Conservation (phyloP, 139 green algal genomes). For the Chlorella sorokiniana region DNA sequence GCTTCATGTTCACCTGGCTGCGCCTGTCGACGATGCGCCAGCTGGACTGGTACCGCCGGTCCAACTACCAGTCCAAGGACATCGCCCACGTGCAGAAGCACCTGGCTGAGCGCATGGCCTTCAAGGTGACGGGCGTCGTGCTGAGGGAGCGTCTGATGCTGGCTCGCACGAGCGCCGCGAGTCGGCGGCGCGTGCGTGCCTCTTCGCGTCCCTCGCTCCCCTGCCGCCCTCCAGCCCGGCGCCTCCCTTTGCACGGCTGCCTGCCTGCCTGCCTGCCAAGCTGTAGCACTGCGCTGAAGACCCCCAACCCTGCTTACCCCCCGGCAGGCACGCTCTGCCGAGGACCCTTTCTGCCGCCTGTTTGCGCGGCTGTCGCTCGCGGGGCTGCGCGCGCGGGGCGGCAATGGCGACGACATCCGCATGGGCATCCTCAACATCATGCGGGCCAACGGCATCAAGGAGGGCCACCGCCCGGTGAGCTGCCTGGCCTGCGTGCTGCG, state of each 20-base stretch:
- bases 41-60: conserved; percentile 73
- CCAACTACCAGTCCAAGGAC: conserved; percentile 90
- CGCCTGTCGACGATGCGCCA: conserved; percentile 71
- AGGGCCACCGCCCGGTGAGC: conserved; percentile 78
- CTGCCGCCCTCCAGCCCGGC: too few species aligned
- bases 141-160: too few species aligned
- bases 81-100: conserved; percentile 87
- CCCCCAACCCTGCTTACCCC: not conserved
- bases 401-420: conserved; percentile 87
- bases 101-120: conserved; percentile 70
- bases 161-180: too few species aligned
- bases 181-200: too few species aligned
- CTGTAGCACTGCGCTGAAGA: not conserved
- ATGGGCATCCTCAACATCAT: conserved; percentile 96
- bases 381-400: conserved; percentile 83
- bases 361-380: conserved; percentile 73
- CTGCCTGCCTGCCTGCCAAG: too few species aligned
- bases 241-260: too few species aligned
- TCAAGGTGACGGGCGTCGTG: too few species aligned
- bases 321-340: conserved; percentile 30
- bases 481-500: too few species aligned
- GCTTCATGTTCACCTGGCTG: conserved; percentile 82
- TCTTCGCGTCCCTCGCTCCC: too few species aligned
- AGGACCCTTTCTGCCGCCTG: conserved; percentile 60
- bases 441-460: conserved; percentile 85